Evolutionary conservation across 169 alveolate genomes (phyloP).

Genomic region (Pseudocohnilembus persalinus): DNA sequence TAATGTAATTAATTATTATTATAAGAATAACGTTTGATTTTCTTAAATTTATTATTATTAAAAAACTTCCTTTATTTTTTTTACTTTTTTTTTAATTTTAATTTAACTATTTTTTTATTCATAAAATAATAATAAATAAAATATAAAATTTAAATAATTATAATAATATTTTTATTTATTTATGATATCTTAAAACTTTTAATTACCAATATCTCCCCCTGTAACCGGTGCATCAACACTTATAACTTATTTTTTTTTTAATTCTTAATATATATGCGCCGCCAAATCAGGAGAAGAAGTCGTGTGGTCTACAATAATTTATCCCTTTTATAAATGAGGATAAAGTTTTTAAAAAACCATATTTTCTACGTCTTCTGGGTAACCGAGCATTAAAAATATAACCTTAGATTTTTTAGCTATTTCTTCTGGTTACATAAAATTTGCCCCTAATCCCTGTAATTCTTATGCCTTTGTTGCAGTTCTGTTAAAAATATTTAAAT

Average conservation of each 20-base stretch:
- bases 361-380: constrained; percentile 83
- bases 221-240: constrained; percentile 86
- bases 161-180: too few relatives aligned
- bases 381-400: constrained; percentile 84
- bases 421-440: constrained; percentile 58
- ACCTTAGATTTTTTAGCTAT: constrained; percentile 68
- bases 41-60: too few relatives aligned
- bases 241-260: constrained; percentile 36
- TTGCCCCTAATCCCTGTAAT: constrained; percentile 68
- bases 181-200: too few relatives aligned
- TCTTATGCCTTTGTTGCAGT: constrained; percentile 76
- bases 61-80: too few relatives aligned
- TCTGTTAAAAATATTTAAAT: constrained; percentile 68
- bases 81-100: too few relatives aligned
- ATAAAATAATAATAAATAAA: too few relatives aligned
- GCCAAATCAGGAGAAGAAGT: constrained; percentile 83
- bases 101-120: too few relatives aligned
- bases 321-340: constrained; percentile 59
- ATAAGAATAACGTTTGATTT: too few relatives aligned
- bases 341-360: constrained; percentile 70
- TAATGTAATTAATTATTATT: too few relatives aligned
- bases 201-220: constrained; percentile 87
- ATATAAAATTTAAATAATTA: too few relatives aligned
- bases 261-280: constrained; percentile 49
- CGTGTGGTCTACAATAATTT: constrained; percentile 82